Base-by-base conservation (phyloP, 192 early-diverging fungal genomes). In the Coemansia sp. region DNA sequence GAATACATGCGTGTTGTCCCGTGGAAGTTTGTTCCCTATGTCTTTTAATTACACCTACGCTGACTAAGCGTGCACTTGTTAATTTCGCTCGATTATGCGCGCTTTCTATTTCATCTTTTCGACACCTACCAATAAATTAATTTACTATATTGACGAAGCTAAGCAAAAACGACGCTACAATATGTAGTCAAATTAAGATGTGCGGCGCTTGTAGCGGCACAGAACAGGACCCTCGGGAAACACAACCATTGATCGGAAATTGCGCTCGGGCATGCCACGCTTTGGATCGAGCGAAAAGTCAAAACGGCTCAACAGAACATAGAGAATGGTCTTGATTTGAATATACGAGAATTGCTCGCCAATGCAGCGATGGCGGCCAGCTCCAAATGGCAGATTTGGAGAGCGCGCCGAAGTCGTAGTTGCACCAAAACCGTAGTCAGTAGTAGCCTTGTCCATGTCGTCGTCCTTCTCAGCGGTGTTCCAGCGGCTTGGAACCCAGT, bases 291-390 rank as follows among this genome's bases (percentile, higher is more conserved):
- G 78, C 61, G 84, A 70, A 66, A 94, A 76, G 67, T 91, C 89
- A 76, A 93, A 95, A 64, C 89, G 87, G 11, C 91, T 75, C 27
- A 99, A 70, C 61, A 98, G 86, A 17, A 88, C 87, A 45, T 92
- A 82, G 64, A 99, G 81, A 36, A 99, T 88, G 29, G 95, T 91
- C 89, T 97, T 97, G 85, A 98, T 90, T 83, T 99, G 97, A 39
- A 97, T 66, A 73, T 93, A 97, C 6, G 94, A 94, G 85, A 99
- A 99, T 58, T 88, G 85, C 80, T 99, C 97, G 63, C 97, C 97
- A 82, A 99, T 99, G 85, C 97, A 99, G 63, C 97, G 88, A 87
- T 99, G 97, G 65, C 97, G 92, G 45, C 93, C 94, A 34, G 96
- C 97, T 72, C 97, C 97, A 85, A 99, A 99, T 36, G 97, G 95